Evolutionary conservation across 2,329 filamentous ascomycete species (phyloP).

Genomic region (Colletotrichum tamarilloi): DNA sequence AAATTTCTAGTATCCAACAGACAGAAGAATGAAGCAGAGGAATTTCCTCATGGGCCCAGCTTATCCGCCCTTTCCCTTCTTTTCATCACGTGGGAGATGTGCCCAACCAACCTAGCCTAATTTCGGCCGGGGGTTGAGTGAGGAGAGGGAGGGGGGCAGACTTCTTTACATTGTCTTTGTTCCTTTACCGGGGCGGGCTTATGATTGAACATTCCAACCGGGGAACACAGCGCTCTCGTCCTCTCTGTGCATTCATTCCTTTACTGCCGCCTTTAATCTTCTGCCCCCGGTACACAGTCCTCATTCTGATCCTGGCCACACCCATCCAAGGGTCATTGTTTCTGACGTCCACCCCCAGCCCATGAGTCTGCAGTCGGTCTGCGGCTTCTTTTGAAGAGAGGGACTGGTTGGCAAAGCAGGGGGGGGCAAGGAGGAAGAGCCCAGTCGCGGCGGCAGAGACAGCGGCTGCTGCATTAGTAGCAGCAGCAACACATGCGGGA

Average conservation of each 20-base stretch:
- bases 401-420: constrained; percentile 16
- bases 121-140: constrained; percentile 21
- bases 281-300: constrained; percentile 19
- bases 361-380: constrained; percentile 23
- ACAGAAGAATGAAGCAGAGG: constrained; percentile 17
- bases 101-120: constrained; percentile 22
- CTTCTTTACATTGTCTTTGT: constrained; percentile 33
- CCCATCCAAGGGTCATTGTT: constrained; percentile 28
- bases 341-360: constrained; percentile 13
- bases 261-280: constrained; percentile 22
- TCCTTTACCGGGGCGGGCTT: constrained; percentile 15
- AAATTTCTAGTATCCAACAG: constrained; percentile 15
- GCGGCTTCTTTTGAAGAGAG: constrained; percentile 30
- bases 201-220: constrained; percentile 15
- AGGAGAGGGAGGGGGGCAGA: not conserved
- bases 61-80: constrained; percentile 6
- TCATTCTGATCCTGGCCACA: constrained; percentile 18
- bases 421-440: not conserved
- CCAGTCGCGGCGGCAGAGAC: constrained; percentile 11
- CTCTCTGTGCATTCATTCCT: constrained; percentile 31
- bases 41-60: not conserved
- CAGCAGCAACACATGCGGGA: constrained; percentile 12
- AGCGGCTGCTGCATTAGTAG: constrained; percentile 21
- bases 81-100: constrained; percentile 31
- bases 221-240: constrained; percentile 15